Evolutionary conservation across 108 stramenopile species (phyloP).

Genomic region (Pseudonitzschia multistriata): DNA sequence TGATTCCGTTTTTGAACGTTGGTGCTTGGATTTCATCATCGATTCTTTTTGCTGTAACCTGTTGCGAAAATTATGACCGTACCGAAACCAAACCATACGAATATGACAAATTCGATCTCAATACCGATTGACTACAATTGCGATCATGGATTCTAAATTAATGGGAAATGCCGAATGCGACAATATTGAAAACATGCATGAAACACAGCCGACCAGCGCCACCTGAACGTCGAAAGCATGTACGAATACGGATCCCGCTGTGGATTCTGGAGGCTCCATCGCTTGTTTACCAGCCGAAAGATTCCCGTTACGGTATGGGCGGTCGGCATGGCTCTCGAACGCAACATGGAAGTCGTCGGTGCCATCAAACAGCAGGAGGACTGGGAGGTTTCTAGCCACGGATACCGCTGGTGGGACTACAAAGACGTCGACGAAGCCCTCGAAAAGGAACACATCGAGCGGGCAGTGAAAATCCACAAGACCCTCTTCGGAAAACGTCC

Average conservation of each 20-base stretch:
- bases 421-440: constrained; percentile 78
- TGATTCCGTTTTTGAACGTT: neutral
- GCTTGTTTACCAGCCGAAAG: constrained; percentile 70
- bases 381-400: constrained; percentile 91
- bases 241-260: constrained; percentile 92
- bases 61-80: no score
- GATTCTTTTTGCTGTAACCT: neutral
- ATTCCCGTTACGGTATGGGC: constrained; percentile 91
- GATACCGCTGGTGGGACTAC: constrained; percentile 96
- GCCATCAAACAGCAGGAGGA: constrained; percentile 80
- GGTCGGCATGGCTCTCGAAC: constrained; percentile 93
- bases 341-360: constrained; percentile 72
- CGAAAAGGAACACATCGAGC: constrained; percentile 87
- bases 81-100: neutral
- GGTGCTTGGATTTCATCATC: neutral
- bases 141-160: neutral
- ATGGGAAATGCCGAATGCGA: no score
- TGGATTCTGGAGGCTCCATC: constrained; percentile 92
- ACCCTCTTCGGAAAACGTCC: constrained; percentile 81
- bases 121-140: neutral
- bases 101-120: neutral
- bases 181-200: neutral
- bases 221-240: constrained; percentile 89
- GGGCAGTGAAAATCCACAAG: constrained; percentile 86
- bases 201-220: constrained; percentile 33